Percentiles rank a stretch among this genome's conserved stretches.
Conservation (phyloP, 768 basidiomycete species). For the Mycena polygramma region DNA sequence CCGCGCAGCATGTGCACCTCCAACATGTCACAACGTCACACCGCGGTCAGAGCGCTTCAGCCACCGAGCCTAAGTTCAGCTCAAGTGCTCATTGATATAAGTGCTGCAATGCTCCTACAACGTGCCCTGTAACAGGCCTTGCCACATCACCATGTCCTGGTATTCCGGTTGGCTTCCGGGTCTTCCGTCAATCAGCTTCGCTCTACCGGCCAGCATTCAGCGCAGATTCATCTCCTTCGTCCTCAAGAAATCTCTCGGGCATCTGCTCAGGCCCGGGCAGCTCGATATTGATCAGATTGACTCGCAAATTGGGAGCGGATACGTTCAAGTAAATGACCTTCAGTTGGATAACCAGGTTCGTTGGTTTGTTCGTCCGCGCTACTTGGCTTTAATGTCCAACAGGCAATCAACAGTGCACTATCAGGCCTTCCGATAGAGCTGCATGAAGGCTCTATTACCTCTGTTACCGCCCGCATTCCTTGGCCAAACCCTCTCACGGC, state of each 20-base stretch:
- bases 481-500: slow-evolving; percentile 89
- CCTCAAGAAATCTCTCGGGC: slow-evolving; percentile 85
- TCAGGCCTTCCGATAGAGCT: slow-evolving; percentile 75
- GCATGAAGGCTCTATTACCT: slow-evolving; percentile 78
- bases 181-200: slow-evolving; percentile 75
- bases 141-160: slow-evolving; percentile 60
- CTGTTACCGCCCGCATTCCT: slow-evolving; percentile 83
- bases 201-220: slow-evolving; percentile 81
- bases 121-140: slow-evolving; percentile 18
- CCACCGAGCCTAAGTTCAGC: not conserved
- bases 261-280: slow-evolving; percentile 90
- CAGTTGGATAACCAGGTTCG: slow-evolving; percentile 82
- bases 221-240: slow-evolving; percentile 91
- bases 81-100: slow-evolving; percentile 2
- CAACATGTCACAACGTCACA: too few species aligned
- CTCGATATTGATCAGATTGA: slow-evolving; percentile 90
- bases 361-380: slow-evolving; percentile 33
- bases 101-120: slow-evolving; percentile 16
- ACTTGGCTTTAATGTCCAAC: slow-evolving; percentile 13
- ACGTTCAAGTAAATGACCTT: slow-evolving; percentile 87
- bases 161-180: slow-evolving; percentile 71
- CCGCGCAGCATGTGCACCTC: too few species aligned
- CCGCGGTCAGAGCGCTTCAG: too few species aligned
- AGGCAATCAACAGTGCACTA: slow-evolving; percentile 87
- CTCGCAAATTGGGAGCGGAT: slow-evolving; percentile 93